A percentile compares a stretch with the other conserved stretches of the same genome.
Conservation (phyloP, 768 basidiomycete genomes). For the Lentinula edodes region DNA sequence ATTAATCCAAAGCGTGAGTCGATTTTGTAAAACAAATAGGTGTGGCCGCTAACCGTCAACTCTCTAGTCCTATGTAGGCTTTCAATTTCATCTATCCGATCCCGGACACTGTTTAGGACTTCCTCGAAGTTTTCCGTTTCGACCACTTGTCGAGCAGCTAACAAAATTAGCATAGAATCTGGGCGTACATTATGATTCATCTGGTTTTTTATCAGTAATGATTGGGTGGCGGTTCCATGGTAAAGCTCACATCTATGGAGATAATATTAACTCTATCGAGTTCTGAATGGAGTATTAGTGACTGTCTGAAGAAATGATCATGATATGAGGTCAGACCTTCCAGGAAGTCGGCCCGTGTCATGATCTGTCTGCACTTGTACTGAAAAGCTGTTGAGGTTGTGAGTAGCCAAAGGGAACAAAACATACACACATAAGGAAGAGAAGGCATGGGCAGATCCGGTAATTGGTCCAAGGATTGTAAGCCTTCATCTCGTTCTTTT, state of each 20-base stretch:
- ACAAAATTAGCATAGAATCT: slow-evolving; percentile 73
- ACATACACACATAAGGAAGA: slow-evolving; percentile 50
- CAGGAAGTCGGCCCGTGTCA: slow-evolving; percentile 81
- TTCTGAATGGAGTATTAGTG: slow-evolving; percentile 25
- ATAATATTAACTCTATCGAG: slow-evolving; percentile 71
- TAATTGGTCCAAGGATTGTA: slow-evolving; percentile 28
- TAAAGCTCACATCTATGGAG: slow-evolving; percentile 61
- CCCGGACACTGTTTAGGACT: slow-evolving; percentile 64
- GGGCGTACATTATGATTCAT: slow-evolving; percentile 72
- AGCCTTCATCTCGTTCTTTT: slow-evolving; percentile 31
- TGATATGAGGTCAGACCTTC: slow-evolving; percentile 42
- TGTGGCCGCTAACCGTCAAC: slow-evolving; percentile 48
- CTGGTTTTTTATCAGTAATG: slow-evolving; percentile 27
- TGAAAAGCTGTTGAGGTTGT: slow-evolving; percentile 14
- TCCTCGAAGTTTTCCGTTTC: slow-evolving; percentile 77
- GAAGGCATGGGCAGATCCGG: slow-evolving; percentile 49
- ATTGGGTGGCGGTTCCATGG: not conserved
- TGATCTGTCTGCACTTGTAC: slow-evolving; percentile 73
- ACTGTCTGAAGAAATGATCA: not conserved
- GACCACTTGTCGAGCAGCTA: slow-evolving; percentile 66
- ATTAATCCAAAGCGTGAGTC: not conserved
- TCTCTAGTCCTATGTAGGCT: slow-evolving; percentile 75
- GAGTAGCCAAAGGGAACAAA: not conserved
- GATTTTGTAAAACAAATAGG: not conserved
- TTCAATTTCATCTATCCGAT: slow-evolving; percentile 83